A percentile compares a stretch with the other conserved stretches of the same genome.
These are phyloP conservation scores for Penicillium fimorum DNA, from an alignment of 495 filamentous ascomycete species.

Conservation along the genomic window DNA sequence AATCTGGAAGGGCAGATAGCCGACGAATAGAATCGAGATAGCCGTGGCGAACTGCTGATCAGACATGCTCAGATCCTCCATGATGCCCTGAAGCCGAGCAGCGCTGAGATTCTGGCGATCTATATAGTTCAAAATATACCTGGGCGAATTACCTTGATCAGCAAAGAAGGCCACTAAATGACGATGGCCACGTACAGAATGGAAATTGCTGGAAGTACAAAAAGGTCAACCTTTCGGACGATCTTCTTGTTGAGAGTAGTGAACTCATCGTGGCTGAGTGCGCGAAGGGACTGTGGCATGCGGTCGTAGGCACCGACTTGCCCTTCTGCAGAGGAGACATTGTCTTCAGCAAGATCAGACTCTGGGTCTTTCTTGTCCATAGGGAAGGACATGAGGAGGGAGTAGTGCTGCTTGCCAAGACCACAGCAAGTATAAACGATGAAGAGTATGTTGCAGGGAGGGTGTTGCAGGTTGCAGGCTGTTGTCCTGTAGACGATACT, in stretches of 20 bases:
- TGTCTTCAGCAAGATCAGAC: slow-evolving; percentile 19
- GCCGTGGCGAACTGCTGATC: slow-evolving; percentile 30
- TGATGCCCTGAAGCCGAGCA: slow-evolving; percentile 32
- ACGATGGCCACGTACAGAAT: too few species aligned
- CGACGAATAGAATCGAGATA: slow-evolving; percentile 35
- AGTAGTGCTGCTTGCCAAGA: not conserved
- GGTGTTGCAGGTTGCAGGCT: slow-evolving; percentile 4
- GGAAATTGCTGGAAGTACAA: slow-evolving; percentile 36
- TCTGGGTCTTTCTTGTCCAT: slow-evolving; percentile 29
- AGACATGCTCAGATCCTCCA: slow-evolving; percentile 29
- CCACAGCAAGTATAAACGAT: not conserved
- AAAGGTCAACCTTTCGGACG: slow-evolving; percentile 43
- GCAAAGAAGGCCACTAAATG: too few species aligned
- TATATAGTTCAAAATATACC: slow-evolving; percentile 43
- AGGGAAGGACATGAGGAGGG: not conserved
- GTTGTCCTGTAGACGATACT: not conserved
- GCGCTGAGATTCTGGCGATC: slow-evolving; percentile 34
- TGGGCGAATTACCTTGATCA: too few species aligned
- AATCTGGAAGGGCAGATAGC: slow-evolving; percentile 56
- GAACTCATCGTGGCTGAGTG: slow-evolving; percentile 29
- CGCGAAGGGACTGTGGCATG: slow-evolving; percentile 32
- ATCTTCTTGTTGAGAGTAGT: slow-evolving; percentile 31
- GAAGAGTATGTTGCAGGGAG: not conserved
- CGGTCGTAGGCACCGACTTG: slow-evolving; percentile 29
- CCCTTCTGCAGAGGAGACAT: slow-evolving; percentile 34